These are phyloP conservation scores for Russula brevipes DNA, from an alignment of 768 basidiomycete genomes.

Conservation along the genomic window DNA sequence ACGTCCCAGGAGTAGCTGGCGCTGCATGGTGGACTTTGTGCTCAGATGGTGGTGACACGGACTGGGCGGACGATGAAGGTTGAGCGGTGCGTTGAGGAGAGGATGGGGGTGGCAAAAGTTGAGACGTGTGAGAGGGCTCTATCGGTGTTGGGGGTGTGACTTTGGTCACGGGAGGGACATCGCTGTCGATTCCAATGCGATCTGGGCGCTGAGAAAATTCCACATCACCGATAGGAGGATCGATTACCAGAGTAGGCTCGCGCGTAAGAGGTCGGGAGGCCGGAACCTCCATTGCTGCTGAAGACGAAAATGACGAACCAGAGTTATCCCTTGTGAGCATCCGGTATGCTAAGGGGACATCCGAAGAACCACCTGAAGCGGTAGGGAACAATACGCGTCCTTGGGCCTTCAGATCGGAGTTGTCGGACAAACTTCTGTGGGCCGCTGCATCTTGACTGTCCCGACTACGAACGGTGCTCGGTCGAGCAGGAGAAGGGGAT, in stretches of 20 bases:
- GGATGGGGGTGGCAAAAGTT: constrained; percentile 19
- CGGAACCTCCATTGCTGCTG: constrained; percentile 10
- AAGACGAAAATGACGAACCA: constrained; percentile 37
- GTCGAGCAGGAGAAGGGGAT: constrained; percentile 74
- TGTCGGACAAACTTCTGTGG: constrained; percentile 51
- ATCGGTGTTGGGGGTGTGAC: constrained; percentile 25
- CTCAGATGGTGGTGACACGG: constrained; percentile 15
- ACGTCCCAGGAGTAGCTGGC: constrained; percentile 25
- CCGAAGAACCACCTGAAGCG: constrained; percentile 26
- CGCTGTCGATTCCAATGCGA: not conserved
- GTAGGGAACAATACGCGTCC: constrained; percentile 67
- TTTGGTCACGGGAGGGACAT: constrained; percentile 14
- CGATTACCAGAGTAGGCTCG: constrained; percentile 15
- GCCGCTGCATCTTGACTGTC: constrained; percentile 52
- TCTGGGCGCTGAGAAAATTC: constrained; percentile 11
- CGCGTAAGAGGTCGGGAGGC: constrained; percentile 7
- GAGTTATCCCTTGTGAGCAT: constrained; percentile 34
- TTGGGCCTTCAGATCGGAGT: constrained; percentile 48
- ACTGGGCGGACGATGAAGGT: not conserved
- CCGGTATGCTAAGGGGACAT: constrained; percentile 19
- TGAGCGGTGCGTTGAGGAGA: constrained; percentile 16
- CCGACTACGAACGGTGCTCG: constrained; percentile 41
- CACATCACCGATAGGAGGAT: constrained; percentile 10
- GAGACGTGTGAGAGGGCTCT: constrained; percentile 5
- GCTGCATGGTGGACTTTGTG: constrained; percentile 15